Percentiles rank a stretch among this genome's conserved stretches.
phyloP scores from a whole-genome alignment of 2,329 filamentous ascomycete species.

The Magnaporthiopsis incrustans region DNA sequence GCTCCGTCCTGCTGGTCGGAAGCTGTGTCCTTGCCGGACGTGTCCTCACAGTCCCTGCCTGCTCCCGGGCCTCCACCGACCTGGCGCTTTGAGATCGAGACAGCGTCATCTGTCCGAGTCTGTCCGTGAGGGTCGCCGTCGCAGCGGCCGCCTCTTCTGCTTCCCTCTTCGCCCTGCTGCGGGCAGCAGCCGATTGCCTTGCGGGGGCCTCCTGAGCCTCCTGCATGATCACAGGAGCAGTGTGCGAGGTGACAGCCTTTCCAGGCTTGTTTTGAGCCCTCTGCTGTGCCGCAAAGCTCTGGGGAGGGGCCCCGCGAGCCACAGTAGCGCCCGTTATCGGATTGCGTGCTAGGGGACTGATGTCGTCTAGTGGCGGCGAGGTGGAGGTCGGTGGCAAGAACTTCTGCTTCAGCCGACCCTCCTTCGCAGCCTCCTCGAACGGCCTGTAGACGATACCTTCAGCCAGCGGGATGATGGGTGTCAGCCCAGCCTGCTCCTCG shows the following conservation, averaged over 20 bases:
- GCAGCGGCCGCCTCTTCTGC: neutral
- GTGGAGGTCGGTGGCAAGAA: conserved; percentile 10
- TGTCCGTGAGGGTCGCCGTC: neutral
- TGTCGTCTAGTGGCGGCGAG: conserved; percentile 22
- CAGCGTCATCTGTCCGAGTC: neutral
- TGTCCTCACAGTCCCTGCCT: conserved; percentile 15
- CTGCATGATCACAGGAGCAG: neutral
- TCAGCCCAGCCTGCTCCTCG: conserved; percentile 60
- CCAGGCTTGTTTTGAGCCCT: conserved; percentile 45
- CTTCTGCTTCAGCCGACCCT: conserved; percentile 34
- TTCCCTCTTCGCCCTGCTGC: conserved; percentile 5
- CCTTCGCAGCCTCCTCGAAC: conserved; percentile 52
- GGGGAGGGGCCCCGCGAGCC: conserved; percentile 45
- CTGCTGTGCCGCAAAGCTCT: conserved; percentile 61
- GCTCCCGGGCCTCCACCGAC: conserved; percentile 14
- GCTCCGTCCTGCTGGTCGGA: conserved; percentile 10
- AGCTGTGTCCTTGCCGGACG: conserved; percentile 13
- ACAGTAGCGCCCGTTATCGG: conserved; percentile 24
- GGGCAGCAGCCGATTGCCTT: conserved; percentile 1
- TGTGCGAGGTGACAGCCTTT: neutral
- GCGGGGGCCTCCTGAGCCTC: neutral
- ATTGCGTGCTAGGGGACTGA: conserved; percentile 22
- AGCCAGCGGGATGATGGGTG: conserved; percentile 53
- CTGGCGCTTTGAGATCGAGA: neutral
- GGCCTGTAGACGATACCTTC: conserved; percentile 57